Percentiles rank a stretch among this genome's conserved stretches.
Conservation (phyloP, 1,284 basidiomycete species). For the Rhodotorula sp. region DNA sequence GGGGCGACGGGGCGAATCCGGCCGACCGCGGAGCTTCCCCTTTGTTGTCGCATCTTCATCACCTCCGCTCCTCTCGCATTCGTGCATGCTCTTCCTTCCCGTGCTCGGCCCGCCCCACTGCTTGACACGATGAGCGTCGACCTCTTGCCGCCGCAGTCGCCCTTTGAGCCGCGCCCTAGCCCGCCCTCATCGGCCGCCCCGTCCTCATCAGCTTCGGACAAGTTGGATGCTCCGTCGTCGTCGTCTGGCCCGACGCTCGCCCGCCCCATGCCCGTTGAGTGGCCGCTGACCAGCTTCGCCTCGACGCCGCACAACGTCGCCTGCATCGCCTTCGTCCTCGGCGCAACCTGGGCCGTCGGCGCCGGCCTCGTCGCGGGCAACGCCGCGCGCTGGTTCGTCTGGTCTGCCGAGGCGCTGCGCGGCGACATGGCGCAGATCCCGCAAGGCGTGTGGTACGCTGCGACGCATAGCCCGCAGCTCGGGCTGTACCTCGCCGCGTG, state of each 20-base stretch:
- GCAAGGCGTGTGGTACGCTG: constrained; percentile 13
- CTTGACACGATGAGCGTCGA: not conserved
- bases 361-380: constrained; percentile 22
- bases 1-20: constrained; percentile 1
- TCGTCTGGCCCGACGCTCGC: constrained; percentile 2
- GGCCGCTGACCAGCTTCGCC: constrained; percentile 44
- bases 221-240: not conserved
- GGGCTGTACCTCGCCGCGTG: constrained; percentile 79
- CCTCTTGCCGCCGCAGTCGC: constrained; percentile 19
- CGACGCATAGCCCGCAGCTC: constrained; percentile 64
- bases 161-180: constrained; percentile 22
- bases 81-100: not conserved
- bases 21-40: not conserved
- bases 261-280: constrained; percentile 29
- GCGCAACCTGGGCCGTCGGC: constrained; percentile 40
- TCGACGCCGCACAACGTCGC: constrained; percentile 46
- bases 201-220: not conserved
- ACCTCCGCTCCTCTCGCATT: not conserved
- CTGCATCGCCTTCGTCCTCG: constrained; percentile 45
- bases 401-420: constrained; percentile 4
- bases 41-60: not conserved
- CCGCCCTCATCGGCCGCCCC: not conserved
- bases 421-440: not conserved
- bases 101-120: not conserved
- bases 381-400: constrained; percentile 23